Conservation (phyloP, 768 basidiomycete genomes). For the Lactarius tabidus region DNA sequence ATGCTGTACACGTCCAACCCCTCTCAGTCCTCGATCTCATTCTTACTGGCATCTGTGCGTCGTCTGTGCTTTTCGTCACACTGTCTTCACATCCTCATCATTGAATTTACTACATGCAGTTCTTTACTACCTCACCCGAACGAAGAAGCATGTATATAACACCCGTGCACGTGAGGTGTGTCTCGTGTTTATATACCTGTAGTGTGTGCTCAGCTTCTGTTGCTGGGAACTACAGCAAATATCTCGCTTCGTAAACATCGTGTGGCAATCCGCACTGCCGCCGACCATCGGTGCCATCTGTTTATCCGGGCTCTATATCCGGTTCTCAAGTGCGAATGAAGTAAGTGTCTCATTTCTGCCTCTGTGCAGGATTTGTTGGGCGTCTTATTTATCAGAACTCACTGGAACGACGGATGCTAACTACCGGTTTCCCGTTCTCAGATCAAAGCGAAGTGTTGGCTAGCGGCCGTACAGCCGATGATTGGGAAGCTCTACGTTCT, state of each 20-base stretch:
- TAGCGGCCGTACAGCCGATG: background rate
- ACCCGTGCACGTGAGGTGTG: constrained; percentile 4
- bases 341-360: background rate
- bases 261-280: constrained; percentile 16
- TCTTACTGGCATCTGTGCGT: background rate
- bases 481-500: constrained; percentile 20
- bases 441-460: background rate
- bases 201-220: background rate
- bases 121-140: background rate
- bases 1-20: background rate
- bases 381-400: background rate
- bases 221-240: background rate
- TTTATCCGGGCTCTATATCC: background rate
- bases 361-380: background rate
- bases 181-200: background rate
- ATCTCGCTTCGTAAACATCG: background rate
- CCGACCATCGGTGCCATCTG: constrained; percentile 13
- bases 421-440: background rate
- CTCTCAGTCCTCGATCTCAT: background rate
- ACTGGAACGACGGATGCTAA: background rate
- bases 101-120: background rate
- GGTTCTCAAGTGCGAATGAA: background rate
- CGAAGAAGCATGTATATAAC: background rate
- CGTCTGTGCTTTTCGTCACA: background rate
- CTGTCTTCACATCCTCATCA: background rate